Conservation (phyloP, 2,329 filamentous ascomycete genomes). For the Juglanconis oblonga region DNA sequence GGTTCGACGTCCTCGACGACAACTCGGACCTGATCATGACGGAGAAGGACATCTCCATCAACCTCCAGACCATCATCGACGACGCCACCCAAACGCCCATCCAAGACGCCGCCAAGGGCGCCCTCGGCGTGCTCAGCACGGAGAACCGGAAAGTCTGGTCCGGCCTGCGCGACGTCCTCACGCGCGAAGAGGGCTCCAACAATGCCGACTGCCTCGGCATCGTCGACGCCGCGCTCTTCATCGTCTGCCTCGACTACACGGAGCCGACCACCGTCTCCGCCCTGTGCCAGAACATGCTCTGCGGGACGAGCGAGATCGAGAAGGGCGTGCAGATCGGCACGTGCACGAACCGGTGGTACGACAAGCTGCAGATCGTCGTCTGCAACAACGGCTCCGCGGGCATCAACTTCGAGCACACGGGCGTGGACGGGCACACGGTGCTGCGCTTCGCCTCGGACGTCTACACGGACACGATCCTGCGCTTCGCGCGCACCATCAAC, state of each 20-base stretch:
- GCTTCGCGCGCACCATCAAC: conserved; percentile 93
- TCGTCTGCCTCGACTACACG: conserved; percentile 88
- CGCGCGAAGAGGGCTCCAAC: conserved; percentile 81
- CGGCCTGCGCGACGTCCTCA: conserved; percentile 81
- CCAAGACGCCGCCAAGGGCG: conserved; percentile 91
- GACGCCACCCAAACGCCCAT: conserved; percentile 88
- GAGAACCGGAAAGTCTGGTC: conserved; percentile 98
- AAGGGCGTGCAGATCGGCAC: conserved; percentile 94
- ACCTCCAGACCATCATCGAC: conserved; percentile 86
- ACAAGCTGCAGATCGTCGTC: conserved; percentile 98
- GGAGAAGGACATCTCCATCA: conserved; percentile 87
- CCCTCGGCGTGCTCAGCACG: conserved; percentile 88
- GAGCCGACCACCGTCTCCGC: conserved; percentile 78
- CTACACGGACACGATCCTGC: conserved; percentile 95
- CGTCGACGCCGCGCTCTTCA: conserved; percentile 89
- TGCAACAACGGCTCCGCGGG: conserved; percentile 98
- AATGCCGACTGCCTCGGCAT: conserved; percentile 96
- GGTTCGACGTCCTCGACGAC: conserved; percentile 95
- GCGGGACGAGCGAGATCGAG: conserved; percentile 87
- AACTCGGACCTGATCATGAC: conserved; percentile 97
- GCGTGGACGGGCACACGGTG: conserved; percentile 95
- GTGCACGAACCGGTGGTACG: conserved; percentile 98
- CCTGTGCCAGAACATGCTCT: conserved; percentile 98
- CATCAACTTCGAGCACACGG: conserved; percentile 99
- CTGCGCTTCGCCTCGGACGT: conserved; percentile 93